These are phyloP conservation scores for Hypoxylon sp. DNA, from an alignment of 2,329 filamentous ascomycete species.

Conservation along the genomic window DNA sequence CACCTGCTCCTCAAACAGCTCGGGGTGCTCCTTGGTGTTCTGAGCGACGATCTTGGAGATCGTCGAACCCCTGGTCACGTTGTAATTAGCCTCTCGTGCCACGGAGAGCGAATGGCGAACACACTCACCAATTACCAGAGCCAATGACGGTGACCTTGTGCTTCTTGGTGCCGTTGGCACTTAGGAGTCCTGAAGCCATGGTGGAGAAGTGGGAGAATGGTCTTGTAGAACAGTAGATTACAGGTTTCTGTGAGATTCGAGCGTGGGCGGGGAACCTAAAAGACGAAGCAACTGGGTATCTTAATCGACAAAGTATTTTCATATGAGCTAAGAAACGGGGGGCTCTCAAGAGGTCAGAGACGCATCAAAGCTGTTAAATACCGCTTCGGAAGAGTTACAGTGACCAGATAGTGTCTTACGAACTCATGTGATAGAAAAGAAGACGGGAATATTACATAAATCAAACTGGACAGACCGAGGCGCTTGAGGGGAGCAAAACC, in stretches of 20 bases:
- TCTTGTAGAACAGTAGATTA: conserved; percentile 30
- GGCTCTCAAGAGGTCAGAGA: conserved; percentile 5
- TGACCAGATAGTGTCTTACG: conserved; percentile 15
- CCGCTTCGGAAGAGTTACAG: background rate
- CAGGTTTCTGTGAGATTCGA: conserved; percentile 20
- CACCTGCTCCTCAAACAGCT: conserved; percentile 88
- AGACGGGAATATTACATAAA: conserved; percentile 18
- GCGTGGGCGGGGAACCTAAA: conserved; percentile 31
- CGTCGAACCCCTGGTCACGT: conserved; percentile 82
- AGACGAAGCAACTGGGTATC: conserved; percentile 36
- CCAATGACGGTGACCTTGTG: conserved; percentile 96
- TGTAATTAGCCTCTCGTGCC: conserved; percentile 18
- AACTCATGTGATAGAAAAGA: conserved; percentile 41
- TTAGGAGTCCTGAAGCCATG: conserved; percentile 56
- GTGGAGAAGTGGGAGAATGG: conserved; percentile 44
- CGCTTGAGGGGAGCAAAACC: conserved; percentile 25
- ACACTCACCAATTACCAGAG: conserved; percentile 90
- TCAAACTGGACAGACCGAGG: conserved; percentile 41
- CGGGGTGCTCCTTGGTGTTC: conserved; percentile 82
- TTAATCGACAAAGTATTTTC: conserved; percentile 36
- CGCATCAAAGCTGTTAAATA: conserved; percentile 28
- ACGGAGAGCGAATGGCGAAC: background rate
- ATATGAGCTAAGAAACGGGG: conserved; percentile 27
- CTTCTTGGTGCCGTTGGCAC: conserved; percentile 75
- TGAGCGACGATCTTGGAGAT: conserved; percentile 98